phyloP scores from a whole-genome alignment of 192 early-diverging fungal genomes.

The Podila epicladia region DNA sequence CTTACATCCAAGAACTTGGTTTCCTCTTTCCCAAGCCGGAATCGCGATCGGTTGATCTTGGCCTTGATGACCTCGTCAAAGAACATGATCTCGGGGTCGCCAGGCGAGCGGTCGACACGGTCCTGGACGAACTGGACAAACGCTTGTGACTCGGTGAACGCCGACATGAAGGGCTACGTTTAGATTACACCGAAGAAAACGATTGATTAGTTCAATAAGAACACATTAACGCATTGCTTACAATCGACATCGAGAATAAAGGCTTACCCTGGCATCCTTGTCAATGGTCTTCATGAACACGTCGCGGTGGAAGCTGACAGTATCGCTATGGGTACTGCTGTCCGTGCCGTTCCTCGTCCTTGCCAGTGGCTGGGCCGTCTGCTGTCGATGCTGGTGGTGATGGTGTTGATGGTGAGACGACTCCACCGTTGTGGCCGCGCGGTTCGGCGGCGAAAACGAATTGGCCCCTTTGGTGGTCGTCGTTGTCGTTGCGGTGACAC shows the following conservation, averaged over 20 bases:
- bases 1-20: conserved; percentile 65
- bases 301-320: conserved; percentile 63
- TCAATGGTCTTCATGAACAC: conserved; percentile 68
- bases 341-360: conserved; percentile 35
- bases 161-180: conserved; percentile 64
- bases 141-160: conserved; percentile 76
- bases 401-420: not conserved
- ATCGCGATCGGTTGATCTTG: conserved; percentile 80
- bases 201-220: not conserved
- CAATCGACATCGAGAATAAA: not conserved
- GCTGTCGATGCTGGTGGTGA: not conserved
- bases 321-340: conserved; percentile 31
- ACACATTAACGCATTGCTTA: not conserved
- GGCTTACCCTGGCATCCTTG: conserved; percentile 35
- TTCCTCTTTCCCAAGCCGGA: conserved; percentile 76
- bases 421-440: not conserved
- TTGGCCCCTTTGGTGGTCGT: not conserved
- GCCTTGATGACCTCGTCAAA: conserved; percentile 87
- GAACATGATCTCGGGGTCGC: conserved; percentile 77
- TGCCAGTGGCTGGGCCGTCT: conserved; percentile 4
- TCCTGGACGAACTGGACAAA: conserved; percentile 84
- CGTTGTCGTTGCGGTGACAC: not conserved
- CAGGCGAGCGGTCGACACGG: conserved; percentile 66
- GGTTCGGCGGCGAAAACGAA: conserved; percentile 5
- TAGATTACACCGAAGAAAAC: not conserved